A percentile compares a stretch with the other conserved stretches of the same genome.
These are phyloP conservation scores for Lactarius pseudohatsudake DNA, from an alignment of 768 basidiomycete species.

Conservation along the genomic window DNA sequence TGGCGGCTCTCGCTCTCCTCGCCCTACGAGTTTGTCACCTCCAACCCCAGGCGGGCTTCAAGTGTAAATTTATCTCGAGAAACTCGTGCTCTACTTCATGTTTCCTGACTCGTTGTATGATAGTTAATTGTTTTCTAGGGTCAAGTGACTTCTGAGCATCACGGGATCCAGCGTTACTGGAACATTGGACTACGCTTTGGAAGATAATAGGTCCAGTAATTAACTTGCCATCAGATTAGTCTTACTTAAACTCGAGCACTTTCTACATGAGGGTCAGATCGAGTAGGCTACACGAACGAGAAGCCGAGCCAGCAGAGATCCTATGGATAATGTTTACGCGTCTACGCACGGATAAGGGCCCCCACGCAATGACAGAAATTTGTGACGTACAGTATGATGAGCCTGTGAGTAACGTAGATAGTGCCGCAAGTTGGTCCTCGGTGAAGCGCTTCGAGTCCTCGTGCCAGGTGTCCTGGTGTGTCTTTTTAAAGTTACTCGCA, in stretches of 20 bases:
- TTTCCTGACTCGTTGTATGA: conserved; percentile 1
- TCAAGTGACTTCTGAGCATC: conserved; percentile 8
- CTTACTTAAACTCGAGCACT: neutral
- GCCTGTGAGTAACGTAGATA: conserved; percentile 83
- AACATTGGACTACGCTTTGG: conserved; percentile 1
- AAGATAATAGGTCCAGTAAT: conserved; percentile 5
- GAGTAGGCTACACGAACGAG: neutral
- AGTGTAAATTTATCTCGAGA: conserved; percentile 4
- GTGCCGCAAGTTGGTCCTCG: conserved; percentile 77
- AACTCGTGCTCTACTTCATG: neutral
- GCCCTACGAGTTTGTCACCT: neutral
- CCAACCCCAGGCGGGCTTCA: neutral
- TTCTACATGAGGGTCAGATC: conserved; percentile 10
- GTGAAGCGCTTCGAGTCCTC: conserved; percentile 85
- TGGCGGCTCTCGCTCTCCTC: neutral
- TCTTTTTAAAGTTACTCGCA: conserved; percentile 77
- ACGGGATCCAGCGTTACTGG: neutral
- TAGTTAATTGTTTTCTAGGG: neutral
- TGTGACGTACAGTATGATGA: conserved; percentile 71
- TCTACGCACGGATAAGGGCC: conserved; percentile 22
- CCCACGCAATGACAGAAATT: neutral
- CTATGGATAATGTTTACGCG: conserved; percentile 20
- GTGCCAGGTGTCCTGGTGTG: conserved; percentile 88
- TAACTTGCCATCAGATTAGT: conserved; percentile 8
- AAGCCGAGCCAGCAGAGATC: neutral